Evolutionary conservation across 768 basidiomycete species (phyloP).

Genomic region (Mycena crocata): DNA sequence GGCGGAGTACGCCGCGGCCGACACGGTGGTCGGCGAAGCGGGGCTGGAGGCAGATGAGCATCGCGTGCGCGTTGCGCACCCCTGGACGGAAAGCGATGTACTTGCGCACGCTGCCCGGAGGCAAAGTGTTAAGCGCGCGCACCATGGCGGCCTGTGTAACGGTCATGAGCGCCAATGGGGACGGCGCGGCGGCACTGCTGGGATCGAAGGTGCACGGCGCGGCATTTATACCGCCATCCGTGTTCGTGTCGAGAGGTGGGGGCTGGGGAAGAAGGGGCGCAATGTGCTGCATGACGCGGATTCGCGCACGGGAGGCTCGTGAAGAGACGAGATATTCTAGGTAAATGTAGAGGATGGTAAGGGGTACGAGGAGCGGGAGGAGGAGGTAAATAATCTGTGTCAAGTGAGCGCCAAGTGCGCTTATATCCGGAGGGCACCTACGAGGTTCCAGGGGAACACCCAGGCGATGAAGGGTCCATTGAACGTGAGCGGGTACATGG

Average conservation of each 20-base stretch:
- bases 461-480: constrained; percentile 42
- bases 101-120: constrained; percentile 40
- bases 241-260: neutral
- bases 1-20: constrained; percentile 42
- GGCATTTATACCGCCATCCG: no score
- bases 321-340: constrained; percentile 39
- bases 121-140: constrained; percentile 39
- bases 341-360: constrained; percentile 35
- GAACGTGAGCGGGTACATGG: constrained; percentile 20
- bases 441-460: constrained; percentile 43
- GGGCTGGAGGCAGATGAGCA: constrained; percentile 42
- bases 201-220: no score
- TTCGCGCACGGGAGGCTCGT: constrained; percentile 37
- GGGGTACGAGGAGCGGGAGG: constrained; percentile 44
- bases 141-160: constrained; percentile 37
- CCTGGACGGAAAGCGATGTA: constrained; percentile 36
- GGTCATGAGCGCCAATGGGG: constrained; percentile 27
- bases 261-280: neutral
- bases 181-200: no score
- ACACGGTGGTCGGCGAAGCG: constrained; percentile 38
- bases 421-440: no score
- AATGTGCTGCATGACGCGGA: constrained; percentile 11
- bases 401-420: no score
- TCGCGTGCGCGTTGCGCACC: constrained; percentile 44
- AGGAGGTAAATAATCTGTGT: constrained; percentile 36